Conservation (phyloP, 257 asterid genomes). For the Cordia subcordata region DNA sequence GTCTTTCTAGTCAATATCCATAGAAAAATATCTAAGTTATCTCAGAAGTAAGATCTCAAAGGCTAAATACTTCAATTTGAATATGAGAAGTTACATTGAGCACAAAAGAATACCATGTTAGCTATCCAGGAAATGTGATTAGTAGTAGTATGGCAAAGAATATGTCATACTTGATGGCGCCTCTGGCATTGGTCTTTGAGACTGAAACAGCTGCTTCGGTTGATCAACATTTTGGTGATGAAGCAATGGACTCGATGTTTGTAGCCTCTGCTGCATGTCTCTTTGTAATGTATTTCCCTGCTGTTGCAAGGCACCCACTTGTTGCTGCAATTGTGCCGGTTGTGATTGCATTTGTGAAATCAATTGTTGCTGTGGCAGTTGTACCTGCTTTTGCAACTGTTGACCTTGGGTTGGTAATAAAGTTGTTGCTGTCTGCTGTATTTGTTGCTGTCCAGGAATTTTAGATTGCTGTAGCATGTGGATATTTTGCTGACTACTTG, state of each 20-base stretch:
- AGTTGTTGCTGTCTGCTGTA: conserved; percentile 54
- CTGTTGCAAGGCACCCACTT: conserved; percentile 45
- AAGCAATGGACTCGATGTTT: conserved; percentile 67
- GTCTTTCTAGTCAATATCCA: no score
- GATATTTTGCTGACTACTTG: conserved; percentile 58
- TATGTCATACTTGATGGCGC: conserved; percentile 62
- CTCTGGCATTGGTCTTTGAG: conserved; percentile 71
- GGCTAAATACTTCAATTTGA: no score
- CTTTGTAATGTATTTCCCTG: conserved; percentile 56
- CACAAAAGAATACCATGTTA: no score
- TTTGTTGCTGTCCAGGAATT: conserved; percentile 71
- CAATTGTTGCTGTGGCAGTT: conserved; percentile 77
- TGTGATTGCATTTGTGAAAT: conserved; percentile 86
- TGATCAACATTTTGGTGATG: conserved; percentile 77
- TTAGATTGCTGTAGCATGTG: conserved; percentile 74
- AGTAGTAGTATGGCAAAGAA: background rate
- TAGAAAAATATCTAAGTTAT: no score
- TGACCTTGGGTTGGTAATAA: conserved; percentile 73
- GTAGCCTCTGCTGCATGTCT: conserved; percentile 83
- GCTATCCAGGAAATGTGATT: background rate
- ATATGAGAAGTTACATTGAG: background rate
- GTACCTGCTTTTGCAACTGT: conserved; percentile 65
- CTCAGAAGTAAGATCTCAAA: no score
- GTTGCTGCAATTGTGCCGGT: conserved; percentile 71
- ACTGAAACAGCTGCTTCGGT: conserved; percentile 71